Base-by-base conservation (phyloP, 192 early-diverging fungal species). In the Pilobolus umbonatus region DNA sequence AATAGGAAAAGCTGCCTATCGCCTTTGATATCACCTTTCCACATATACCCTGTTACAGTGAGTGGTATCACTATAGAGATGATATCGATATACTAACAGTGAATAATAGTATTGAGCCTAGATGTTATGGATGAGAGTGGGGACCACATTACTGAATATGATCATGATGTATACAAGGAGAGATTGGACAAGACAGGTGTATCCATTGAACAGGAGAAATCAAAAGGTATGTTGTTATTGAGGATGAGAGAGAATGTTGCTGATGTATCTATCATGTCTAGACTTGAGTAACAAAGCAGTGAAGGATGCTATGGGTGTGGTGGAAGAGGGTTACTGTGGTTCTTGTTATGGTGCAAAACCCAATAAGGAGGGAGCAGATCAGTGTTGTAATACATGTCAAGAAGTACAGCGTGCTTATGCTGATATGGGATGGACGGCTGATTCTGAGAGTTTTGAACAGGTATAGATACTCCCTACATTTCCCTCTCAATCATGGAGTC, bases 61-160 rank as follows among this genome's bases (percentile, higher is more conserved):
- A 62, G 80, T 71, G 43, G 22, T 15, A n/a, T 4, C 3, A 22
- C 22, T 51, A n/a, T 17, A 10, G 38, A 54, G 5, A 19, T 38
- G 12, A 54, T 24, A 25, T 14, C 7, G 30, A 0, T 11, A 28
- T 11, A 31, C 22, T 22, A 48, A 25, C 10, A 36, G 15, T 54
- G 2, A 54, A 9, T 22, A 15, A 10, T 75, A 86, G 85, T 95
- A 10, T 75, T 98, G 43, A 89, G 86, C 57, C 77, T 97, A 54
- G 95, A 96, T 72, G 88, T 98, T 5, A 92, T 96, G 88, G 96
- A 96, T 67, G 85, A 90, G n/a, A 82, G 91, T 39, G 92, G 94
- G 22, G 90, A 93, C 61, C 86, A 91, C 59, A 87, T 94, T 56
- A 71, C 69, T 25, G 88, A 88, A 67, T 75, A 90, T 43, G 74